Base-by-base conservation (phyloP, 2,329 filamentous ascomycete genomes). In the Hortaea werneckii region DNA sequence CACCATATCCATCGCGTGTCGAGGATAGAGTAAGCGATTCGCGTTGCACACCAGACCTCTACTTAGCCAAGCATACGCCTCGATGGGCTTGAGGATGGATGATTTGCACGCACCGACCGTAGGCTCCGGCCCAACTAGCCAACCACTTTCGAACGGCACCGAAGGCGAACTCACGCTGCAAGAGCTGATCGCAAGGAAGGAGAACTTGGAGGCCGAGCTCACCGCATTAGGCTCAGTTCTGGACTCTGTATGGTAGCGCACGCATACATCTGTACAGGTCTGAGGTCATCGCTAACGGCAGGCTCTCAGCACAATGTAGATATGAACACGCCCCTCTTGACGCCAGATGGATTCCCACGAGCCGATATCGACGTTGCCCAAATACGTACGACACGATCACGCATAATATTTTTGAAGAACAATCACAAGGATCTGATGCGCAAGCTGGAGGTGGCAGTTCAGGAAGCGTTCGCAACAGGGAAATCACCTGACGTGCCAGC, bases 321-420 rank as follows among this genome's bases (percentile, higher is more conserved):
- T 58, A 98, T 98, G 92, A 82, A 83, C 58, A 95, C 92, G 6
- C 75, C 80, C 47, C 78, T 98, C 35, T 79, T 87, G 26, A 95
- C 90, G 10, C 78, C 81, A 50, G 92, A 96, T 67, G 92, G 92
- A 41, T 98, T 87, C 63, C 92, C 92, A 29, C 79, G 92, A 62
- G 83, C 86, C 58, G 92, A 98, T 66, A 82, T 98, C 53, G 92
- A 98, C 65, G 85, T 98, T 51, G 84, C 92, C 27, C 90, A 95
- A 69, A 92, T 98, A 62, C 86, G 92, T 50, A 95, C 87, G n/a
- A 95, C 89, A 34, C 78, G 92, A 65, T 79, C 89, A 28, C 82
- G 86, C 50, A 95, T 98, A 55, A 92, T 96, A 55, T 76, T 82
- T 55, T 75, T 96, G 35, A 82, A 85, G 53, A 96, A 95, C 62